Conservation (phyloP, 2,329 filamentous ascomycete species). For the Aspergillus sp. region DNA sequence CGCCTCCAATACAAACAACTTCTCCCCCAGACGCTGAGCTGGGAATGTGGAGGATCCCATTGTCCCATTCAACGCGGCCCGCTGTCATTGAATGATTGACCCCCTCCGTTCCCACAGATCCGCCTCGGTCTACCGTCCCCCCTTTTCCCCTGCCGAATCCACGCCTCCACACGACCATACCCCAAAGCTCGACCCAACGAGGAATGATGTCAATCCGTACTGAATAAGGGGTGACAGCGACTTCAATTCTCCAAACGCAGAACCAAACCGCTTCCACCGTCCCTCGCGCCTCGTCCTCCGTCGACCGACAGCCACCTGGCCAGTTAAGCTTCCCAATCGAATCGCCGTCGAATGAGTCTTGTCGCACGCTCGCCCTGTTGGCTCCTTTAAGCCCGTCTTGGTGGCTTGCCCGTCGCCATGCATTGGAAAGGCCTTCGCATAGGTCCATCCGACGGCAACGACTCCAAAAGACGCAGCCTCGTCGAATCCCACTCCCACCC, state of each 20-base stretch:
- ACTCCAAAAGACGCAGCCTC: constrained; percentile 34
- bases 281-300: not conserved
- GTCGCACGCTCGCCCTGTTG: constrained; percentile 15
- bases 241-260: not conserved
- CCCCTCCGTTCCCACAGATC: constrained; percentile 12
- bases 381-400: constrained; percentile 16
- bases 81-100: not conserved
- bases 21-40: not conserved
- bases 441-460: constrained; percentile 30
- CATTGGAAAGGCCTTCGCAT: constrained; percentile 42
- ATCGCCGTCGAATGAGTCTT: constrained; percentile 1
- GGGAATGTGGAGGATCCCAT: not conserved
- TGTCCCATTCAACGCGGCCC: not conserved
- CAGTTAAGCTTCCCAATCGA: constrained; percentile 10
- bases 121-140: constrained; percentile 13
- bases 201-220: not conserved
- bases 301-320: not conserved
- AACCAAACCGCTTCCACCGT: not conserved
- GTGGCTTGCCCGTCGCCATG: constrained; percentile 30
- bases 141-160: constrained; percentile 13
- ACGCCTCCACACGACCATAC: constrained; percentile 10
- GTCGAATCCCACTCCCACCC: constrained; percentile 27
- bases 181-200: not conserved
- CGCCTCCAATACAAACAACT: not conserved
- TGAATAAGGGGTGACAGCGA: not conserved